Evolutionary conservation across 306 rosid species (phyloP), one percentile per base, ranked within the genome.

Genomic region (Glycyrrhiza uralensis): DNA sequence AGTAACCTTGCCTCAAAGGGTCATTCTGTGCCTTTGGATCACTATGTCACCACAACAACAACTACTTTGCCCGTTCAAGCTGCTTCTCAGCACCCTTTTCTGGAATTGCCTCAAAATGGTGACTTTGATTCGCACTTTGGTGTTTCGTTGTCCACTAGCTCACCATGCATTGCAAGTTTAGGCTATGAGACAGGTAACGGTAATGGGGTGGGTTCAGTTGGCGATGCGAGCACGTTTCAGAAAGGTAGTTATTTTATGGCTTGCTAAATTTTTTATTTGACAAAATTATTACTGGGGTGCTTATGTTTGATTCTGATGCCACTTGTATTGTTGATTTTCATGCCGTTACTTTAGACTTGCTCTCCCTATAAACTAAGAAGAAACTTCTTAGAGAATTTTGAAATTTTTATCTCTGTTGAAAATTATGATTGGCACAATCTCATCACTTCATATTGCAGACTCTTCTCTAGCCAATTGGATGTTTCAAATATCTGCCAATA

Each of bases 161-260:
- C 74, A 36, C 72, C 82, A 52, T 10, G 15, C 56, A 17, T 71
- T 46, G 12, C 72, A 33, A 29, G 9, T 18, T 62, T 69, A 44
- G 74, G 46, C 18, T 46, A 14, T 47, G 79, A 32, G 46, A 30
- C 64, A 0, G 6, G 29, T 38, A 15, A 20, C 18, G 75, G 57
- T 14, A 26, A 24, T 38, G 75, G 30, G 35, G 63, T 59, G 46
- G 30, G 44, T 60, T 60, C 86, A 30, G 54, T 24, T 47, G 68
- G 50, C 17, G 52, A 64, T 44, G 76, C 70, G 29, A 57, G 45
- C 69, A 51, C 73, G 52, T 52, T 54, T 64, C 72, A 52, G 11
- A 76, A 82, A 83, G 89, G 90, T 85, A 64, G 22, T 18, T 76
- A 5, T 29, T 72, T 14, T 47, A 20, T 7, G 32, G 35, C 49